Evolutionary conservation across 2,329 filamentous ascomycete species (phyloP), one percentile per base, ranked within the genome.

Genomic region (Proliferodiscus dingleyae): DNA sequence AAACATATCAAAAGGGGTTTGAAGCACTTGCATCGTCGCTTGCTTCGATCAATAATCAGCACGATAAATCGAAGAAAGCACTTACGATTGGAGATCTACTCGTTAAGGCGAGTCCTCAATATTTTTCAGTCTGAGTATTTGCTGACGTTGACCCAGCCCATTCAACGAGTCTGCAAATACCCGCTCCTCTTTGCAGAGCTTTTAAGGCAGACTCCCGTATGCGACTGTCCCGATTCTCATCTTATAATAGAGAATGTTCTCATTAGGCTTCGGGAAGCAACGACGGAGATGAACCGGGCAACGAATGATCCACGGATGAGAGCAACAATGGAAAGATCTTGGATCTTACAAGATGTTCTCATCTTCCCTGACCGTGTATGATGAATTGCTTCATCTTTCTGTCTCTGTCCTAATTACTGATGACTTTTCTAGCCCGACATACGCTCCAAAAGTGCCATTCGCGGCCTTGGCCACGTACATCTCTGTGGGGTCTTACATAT

Each of bases 81-180:
- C 70, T 95, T 53, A 89, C 86, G 1, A 79, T 96, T 53, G 80
- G 83, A 39, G 93, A 97, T 66, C 73, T 97, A 4, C 74, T 97
- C 45, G 89, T 96, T 55, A 97, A 97, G 78, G 89, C 88, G 40
- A 41, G 18, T 11, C 23, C 18, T 23, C 18, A 10, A 10, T 19
- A 18, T 37, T 15, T 18, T 13, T 23, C 19, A 10, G 30, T 11
- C 43, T 47, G 21, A 55, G 45, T 43, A 26, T 13, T 11, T 30
- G 30, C 44, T 46, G 21, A 50, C 30, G n/a, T 15, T 26, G 16
- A 16, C 23, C 13, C 44, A 95, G 87, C 93, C 91, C 0, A 90
- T 96, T 16, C 91, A 98, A 66, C 79, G 91, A 45, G 78, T 96
- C 18, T 95, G 89, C 70, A 89, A 86, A 68, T 97, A 97, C 61